phyloP scores from a whole-genome alignment of 2,329 filamentous ascomycete species.

The Alternaria gaisen region DNA sequence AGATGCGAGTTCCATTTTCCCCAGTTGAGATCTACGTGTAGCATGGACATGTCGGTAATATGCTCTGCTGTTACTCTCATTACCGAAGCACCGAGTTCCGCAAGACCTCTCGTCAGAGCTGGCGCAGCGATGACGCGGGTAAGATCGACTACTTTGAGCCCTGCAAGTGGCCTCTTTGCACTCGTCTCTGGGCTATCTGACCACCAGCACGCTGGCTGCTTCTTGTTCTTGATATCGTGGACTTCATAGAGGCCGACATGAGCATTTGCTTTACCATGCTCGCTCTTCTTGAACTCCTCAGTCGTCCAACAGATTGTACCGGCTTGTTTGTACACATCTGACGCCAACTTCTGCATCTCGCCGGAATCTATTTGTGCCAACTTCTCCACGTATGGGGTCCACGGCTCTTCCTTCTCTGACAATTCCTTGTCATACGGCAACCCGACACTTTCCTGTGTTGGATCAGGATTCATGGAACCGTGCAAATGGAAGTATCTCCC shows the following conservation, averaged over 20 bases:
- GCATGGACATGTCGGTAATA: conserved; percentile 51
- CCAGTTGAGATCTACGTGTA: conserved; percentile 60
- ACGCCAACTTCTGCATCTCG: conserved; percentile 49
- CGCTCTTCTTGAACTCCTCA: conserved; percentile 51
- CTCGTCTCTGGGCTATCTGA: conserved; percentile 39
- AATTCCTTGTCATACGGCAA: conserved; percentile 45
- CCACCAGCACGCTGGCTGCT: conserved; percentile 56
- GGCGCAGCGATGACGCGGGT: conserved; percentile 61
- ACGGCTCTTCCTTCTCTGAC: conserved; percentile 38
- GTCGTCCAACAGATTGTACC: conserved; percentile 52
- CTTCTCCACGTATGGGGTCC: conserved; percentile 47
- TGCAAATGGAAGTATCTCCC: conserved; percentile 59
- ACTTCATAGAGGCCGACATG: conserved; percentile 55
- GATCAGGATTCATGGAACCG: conserved; percentile 58
- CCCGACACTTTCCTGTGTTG: conserved; percentile 50
- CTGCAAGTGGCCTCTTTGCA: conserved; percentile 54
- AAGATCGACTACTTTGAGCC: conserved; percentile 62
- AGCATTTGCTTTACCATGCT: conserved; percentile 55
- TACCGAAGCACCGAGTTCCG: conserved; percentile 59
- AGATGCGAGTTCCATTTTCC: conserved; percentile 61
- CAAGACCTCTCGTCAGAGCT: conserved; percentile 54
- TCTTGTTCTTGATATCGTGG: conserved; percentile 31
- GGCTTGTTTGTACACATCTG: conserved; percentile 52
- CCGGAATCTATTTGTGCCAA: conserved; percentile 44
- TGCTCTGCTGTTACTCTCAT: conserved; percentile 55